Base-by-base conservation (phyloP, 352 stramenopile genomes). In the Globisporangium takayamanum region DNA sequence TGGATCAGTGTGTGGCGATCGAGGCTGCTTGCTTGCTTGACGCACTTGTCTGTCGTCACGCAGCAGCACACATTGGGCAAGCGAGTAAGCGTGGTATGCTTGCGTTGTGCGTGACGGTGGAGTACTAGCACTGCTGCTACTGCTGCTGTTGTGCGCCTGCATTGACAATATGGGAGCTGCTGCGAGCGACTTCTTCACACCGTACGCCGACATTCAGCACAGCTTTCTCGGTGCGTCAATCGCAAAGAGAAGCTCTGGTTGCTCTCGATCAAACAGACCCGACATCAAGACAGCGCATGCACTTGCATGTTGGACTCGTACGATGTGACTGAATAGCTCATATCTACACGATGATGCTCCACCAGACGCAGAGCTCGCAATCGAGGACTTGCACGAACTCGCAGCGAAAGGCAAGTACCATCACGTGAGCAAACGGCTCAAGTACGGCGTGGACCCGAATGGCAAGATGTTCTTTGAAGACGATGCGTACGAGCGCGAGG, bases 381-480 rank as follows among this genome's bases (percentile, higher is more conserved):
- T 73, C 22, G 63, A 82, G 28, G 67, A 87, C 51, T 50, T 86
- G 28, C 79, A 86, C 30, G 57, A 56, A n/a, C 53, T 84, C 22
- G 74, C 79, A 14, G 76, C 73, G 10, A 67, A 74, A 59, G 76
- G 79, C 5, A 55, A 69, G 22, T 67, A 73, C 50, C 67, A 73
- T 28, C 54, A 64, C 15, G 74, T 87, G 44, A 70, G 67, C 28
- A 66, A 74, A n/a, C 65, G 70, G 7, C 53, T 89, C 44, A 80
- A 78, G 53, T 69, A 81, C 36, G 79, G 79, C 1, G 69, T 89
- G 58, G 68, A 89, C n/a, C 79, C 79, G 7, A 87, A 89, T 50
- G 72, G 67, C 14, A 59, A 60, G 41, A 50, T 51, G 15, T 62
- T 74, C 39, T 53, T 71, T 54, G 70, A 78, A 0, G 69, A 81